These are phyloP conservation scores for Quercus gilva DNA, from an alignment of 306 rosid species.

Conservation along the genomic window DNA sequence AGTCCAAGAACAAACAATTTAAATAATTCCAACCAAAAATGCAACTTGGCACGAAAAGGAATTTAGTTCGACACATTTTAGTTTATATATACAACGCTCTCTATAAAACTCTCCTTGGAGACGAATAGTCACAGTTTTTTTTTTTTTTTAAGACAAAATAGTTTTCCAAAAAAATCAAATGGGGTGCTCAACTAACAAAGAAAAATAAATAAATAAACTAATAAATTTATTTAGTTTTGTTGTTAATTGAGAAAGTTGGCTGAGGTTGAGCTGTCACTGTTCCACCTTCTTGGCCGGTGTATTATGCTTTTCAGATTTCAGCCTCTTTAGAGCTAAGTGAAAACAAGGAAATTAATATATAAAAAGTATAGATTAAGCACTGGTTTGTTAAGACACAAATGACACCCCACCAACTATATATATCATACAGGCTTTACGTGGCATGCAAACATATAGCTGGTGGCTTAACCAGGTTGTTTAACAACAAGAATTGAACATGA, in stretches of 20 bases:
- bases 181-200: constrained; percentile 22
- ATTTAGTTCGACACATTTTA: not conserved
- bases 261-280: constrained; percentile 62
- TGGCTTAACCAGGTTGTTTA: too few species aligned
- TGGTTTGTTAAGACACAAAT: not conserved
- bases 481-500: not conserved
- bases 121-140: too few species aligned
- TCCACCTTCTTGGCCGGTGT: constrained; percentile 37
- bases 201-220: constrained; percentile 20
- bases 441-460: not conserved
- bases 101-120: too few species aligned
- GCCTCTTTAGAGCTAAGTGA: not conserved
- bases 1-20: not conserved
- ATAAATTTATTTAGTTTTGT: constrained; percentile 28
- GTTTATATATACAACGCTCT: too few species aligned
- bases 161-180: not conserved
- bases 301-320: constrained; percentile 23
- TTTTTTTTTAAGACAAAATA: too few species aligned
- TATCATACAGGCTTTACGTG: not conserved
- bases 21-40: not conserved
- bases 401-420: not conserved
- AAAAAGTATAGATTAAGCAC: not conserved
- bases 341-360: not conserved
- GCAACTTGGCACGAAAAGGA: not conserved
- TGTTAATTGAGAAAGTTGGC: constrained; percentile 36